Conservation (phyloP, 2,329 filamentous ascomycete species). For the Sarocladium strictum region DNA sequence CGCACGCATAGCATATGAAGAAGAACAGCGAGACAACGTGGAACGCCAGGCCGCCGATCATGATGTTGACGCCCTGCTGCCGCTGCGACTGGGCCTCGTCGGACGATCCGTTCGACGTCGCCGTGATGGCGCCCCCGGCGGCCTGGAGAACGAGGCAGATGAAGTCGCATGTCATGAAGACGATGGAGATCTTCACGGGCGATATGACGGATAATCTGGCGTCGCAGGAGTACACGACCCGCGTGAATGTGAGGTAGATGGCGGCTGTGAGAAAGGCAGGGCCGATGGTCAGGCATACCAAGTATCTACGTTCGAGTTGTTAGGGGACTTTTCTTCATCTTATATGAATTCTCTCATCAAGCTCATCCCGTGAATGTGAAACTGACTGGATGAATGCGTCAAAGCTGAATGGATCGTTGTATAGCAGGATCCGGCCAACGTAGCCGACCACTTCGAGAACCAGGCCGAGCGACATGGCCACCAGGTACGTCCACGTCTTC, state of each 20-base stretch:
- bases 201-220: slow-evolving; percentile 27
- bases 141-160: slow-evolving; percentile 45
- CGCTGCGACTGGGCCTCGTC: slow-evolving; percentile 1
- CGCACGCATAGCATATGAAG: slow-evolving; percentile 27
- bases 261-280: slow-evolving; percentile 58
- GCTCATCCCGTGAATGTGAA: too few relatives aligned
- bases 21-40: slow-evolving; percentile 42
- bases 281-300: slow-evolving; percentile 51
- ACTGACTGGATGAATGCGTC: slow-evolving; percentile 51
- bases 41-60: slow-evolving; percentile 46
- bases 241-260: slow-evolving; percentile 53
- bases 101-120: slow-evolving; percentile 35
- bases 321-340: too few relatives aligned
- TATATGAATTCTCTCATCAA: background rate
- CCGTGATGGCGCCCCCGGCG: slow-evolving; percentile 38
- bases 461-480: slow-evolving; percentile 45
- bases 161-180: slow-evolving; percentile 42
- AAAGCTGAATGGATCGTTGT: slow-evolving; percentile 46
- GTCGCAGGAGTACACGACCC: slow-evolving; percentile 38
- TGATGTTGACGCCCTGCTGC: slow-evolving; percentile 47
- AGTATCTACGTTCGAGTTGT: slow-evolving; percentile 13
- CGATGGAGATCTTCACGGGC: slow-evolving; percentile 25
- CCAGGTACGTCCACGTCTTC: slow-evolving; percentile 34
- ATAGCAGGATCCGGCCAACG: slow-evolving; percentile 46
- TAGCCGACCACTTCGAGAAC: slow-evolving; percentile 55